Conservation (phyloP, 2,329 filamentous ascomycete genomes). For the Colletotrichum liriopes region DNA sequence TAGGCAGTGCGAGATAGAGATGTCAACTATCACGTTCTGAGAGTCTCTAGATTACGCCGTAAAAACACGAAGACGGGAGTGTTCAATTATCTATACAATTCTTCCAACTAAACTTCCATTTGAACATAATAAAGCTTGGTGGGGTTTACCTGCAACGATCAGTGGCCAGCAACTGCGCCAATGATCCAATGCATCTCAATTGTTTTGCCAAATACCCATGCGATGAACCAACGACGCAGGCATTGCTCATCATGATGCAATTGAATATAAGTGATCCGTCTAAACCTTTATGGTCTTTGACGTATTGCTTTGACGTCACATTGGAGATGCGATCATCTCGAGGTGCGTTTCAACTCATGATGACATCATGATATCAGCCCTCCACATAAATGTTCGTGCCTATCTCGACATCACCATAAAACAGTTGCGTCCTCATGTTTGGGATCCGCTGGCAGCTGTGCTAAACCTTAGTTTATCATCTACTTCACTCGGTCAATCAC, state of each 20-base stretch:
- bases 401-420: background rate
- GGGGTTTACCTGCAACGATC: too few relatives aligned
- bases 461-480: fast-evolving
- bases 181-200: background rate
- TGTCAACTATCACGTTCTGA: too few relatives aligned
- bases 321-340: background rate
- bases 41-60: too few relatives aligned
- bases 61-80: too few relatives aligned
- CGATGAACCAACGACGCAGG: too few relatives aligned
- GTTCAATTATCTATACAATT: too few relatives aligned
- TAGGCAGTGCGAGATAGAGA: too few relatives aligned
- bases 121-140: background rate
- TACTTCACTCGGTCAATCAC: background rate
- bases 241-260: background rate
- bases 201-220: too few relatives aligned
- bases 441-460: fast-evolving
- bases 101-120: too few relatives aligned
- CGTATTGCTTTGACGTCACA: slow-evolving; percentile 18
- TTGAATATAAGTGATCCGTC: background rate
- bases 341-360: background rate
- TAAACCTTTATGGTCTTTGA: background rate
- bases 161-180: background rate
- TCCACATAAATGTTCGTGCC: background rate
- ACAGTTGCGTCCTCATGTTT: background rate
- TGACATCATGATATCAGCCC: slow-evolving; percentile 29